Evolutionary conservation across 1,139 yeast species (phyloP), one percentile per base, ranked within the genome.

Genomic region (Torulaspora pretoriensis): DNA sequence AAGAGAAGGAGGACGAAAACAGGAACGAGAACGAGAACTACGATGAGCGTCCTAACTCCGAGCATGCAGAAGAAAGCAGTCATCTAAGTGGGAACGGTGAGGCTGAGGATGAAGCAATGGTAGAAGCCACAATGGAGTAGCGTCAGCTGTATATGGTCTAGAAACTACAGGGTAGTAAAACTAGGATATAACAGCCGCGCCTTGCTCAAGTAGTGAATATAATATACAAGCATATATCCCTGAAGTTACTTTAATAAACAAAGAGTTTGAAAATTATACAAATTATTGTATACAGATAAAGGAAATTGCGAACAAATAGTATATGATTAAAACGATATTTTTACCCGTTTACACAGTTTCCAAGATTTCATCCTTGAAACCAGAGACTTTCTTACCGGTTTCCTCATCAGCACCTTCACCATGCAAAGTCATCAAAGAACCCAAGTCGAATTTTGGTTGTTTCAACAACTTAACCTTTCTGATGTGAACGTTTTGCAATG

Each of bases 391-490:
- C 83, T 86, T 84, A 69, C 95, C 95, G 74, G 86, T 81, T 70
- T 85, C 92, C 69, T 85, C 92, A 62, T 77, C 68, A 56, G 86
- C 72, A 67, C 80, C 83, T 77, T 85, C 95, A 73, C 95, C 95
- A 81, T 86, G 96, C 69, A 86, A 81, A 66, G 95, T 81, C 71
- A 86, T 77, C 70, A 86, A 79, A 67, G 88, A 74, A 75, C 94
- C 94, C 69, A 86, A 80, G 73, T 85, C 95, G 75, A 84, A 83
- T 78, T 84, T 84, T 70, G 95, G 95, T 75, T 83, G 89, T 76
- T 85, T 85, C 74, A 85, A 82, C 72, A 85, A 78, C 80, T 85
- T 85, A 65, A 86, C 94, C 80, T 85, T 85, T 78, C 94, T 85
- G 70, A 86, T 81, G 81, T 83, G 88, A 67, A 85, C 90, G 77